Evolutionary conservation across 306 rosid species (phyloP), one percentile per base, ranked within the genome.

Genomic region (Vigna trinervia): DNA sequence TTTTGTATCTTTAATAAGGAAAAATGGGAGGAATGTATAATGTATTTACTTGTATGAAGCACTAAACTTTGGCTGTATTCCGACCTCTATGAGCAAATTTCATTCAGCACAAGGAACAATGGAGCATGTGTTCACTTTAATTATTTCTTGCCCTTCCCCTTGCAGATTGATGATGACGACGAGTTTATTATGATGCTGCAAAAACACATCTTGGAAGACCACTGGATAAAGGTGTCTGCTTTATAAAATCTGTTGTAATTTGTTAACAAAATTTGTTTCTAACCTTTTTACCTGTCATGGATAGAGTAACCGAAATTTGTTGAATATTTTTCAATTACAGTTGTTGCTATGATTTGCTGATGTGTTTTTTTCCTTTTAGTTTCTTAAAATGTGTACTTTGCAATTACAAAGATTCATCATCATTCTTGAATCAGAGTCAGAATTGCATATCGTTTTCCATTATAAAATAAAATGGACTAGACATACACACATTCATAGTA

Each of bases 131-230:
- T 73, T 26, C 50, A 8, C 20, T 78, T 78, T 51, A 78, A 70
- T 74, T 9, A 57, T 75, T 78, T 57, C 14, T 39, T 61, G 54
- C 17, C 69, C 77, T 81, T 39, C 58, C 61, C 72, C 39, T 67
- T 79, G 72, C 87, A 95, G 99, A 88, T 92, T 81, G 90, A 85
- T 83, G 87, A 85, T 2, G 91, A 85, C 78, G 84, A 84, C 59
- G 92, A 87, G 74, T 70, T 90, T 74, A 81, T 84, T 78, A 41
- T 17, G 64, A 79, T 91, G 90, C 82, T 95, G 87, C 92, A 92
- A 89, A 86, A 89, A 54, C 93, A 89, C 71, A 81, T 87, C 69
- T 66, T 84, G 69, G 94, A 92, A 78, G 93, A 95, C 80, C 97
- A 92, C 79, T 86, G 89, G 90, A 89, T 85, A 78, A 90, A 92